phyloP scores from a whole-genome alignment of 2,329 filamentous ascomycete genomes.

The Cercospora sesami region DNA sequence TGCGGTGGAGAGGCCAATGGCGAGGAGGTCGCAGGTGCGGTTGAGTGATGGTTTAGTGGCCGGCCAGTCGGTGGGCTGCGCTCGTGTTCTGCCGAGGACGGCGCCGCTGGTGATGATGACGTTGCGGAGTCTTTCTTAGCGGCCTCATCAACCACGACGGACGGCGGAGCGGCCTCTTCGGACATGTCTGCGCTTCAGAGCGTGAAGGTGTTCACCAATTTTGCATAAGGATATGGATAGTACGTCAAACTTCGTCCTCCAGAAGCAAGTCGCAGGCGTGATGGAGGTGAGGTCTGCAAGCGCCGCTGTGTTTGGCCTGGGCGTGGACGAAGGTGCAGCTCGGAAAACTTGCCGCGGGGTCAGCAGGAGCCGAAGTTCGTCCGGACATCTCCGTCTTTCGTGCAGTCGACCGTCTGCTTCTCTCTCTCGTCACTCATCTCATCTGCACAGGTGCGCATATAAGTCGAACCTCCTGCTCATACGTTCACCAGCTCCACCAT shows the following conservation, averaged over 20 bases:
- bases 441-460: too few species aligned
- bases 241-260: background rate
- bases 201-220: background rate
- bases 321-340: background rate
- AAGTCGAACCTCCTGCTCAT: too few species aligned
- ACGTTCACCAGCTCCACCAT: too few species aligned
- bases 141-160: constrained; percentile 6
- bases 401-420: too few species aligned
- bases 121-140: constrained; percentile 14
- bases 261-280: background rate
- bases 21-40: constrained; percentile 9
- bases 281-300: background rate
- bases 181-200: background rate
- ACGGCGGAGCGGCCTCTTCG: background rate
- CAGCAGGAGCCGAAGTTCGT: background rate
- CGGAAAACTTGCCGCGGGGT: background rate
- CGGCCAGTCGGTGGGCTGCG: background rate
- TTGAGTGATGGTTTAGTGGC: constrained; percentile 8
- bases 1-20: constrained; percentile 26
- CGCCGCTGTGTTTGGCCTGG: background rate
- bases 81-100: constrained; percentile 8
- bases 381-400: too few species aligned
- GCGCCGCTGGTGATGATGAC: constrained; percentile 9
- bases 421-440: too few species aligned
- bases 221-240: background rate